Evolutionary conservation across 1,284 basidiomycete genomes (phyloP), one percentile per base, ranked within the genome.

Genomic region (Stereum hirsutum): DNA sequence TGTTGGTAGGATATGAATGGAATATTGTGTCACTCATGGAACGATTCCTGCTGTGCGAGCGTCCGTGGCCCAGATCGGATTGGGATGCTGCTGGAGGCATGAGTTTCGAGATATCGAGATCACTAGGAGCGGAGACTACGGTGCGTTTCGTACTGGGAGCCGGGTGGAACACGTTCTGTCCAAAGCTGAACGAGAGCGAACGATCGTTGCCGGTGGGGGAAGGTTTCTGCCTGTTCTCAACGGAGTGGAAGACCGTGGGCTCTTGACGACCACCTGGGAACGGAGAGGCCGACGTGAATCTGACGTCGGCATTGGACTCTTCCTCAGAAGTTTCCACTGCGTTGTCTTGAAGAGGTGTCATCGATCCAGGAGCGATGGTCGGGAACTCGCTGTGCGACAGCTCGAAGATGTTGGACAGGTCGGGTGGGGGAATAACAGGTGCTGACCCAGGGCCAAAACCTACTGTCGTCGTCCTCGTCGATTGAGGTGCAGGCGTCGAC

Each of bases 1-100:
- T 31, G 47, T 44, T 23, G 52, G 54, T 6, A 57, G 48, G 64
- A 78, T 14, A 69, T 6, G 70, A 67, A 46, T 77, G 72, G 59
- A 81, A 78, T 10, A 77, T 68, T 1, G 74, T 76, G 45, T 82
- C 80, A 54, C 76, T 80, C 34, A 76, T 55, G 1, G 78, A 70
- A 23, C 78, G 72, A 47, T 61, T 63, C 26, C 76, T 68, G 48
- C 59, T 65, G 36, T 66, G 68, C 23, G 62, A 52, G 4, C 57
- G 51, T 14, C 41, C 52, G 14, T 55, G 45, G n/a, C 55, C 48
- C 17, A 64, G 42, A 11, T n/a, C n/a, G n/a, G n/a, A n/a, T n/a
- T n/a, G n/a, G n/a, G n/a, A n/a, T n/a, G 60, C 52, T 1, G 26
- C 59, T 57, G 6, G 49, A 51, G 8, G 56, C 59, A 58, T 15